These are phyloP conservation scores for Leishmania amazonensis DNA, from an alignment of 208 protist species.

Conservation along the genomic window DNA sequence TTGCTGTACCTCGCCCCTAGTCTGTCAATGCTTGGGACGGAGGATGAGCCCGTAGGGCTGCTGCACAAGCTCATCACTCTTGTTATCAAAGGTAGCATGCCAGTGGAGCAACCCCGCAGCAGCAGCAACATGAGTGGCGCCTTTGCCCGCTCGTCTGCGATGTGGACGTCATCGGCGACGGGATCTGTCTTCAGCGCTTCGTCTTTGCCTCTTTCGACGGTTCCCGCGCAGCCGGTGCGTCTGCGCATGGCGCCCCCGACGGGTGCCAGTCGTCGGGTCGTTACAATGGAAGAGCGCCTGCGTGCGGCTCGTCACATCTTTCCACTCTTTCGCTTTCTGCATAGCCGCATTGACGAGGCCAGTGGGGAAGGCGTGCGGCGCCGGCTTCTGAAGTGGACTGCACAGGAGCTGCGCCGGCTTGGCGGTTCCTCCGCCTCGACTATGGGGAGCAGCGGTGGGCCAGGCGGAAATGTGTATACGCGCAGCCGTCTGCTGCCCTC, in stretches of 20 bases:
- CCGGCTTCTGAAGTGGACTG: constrained; percentile 68
- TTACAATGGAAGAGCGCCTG: constrained; percentile 61
- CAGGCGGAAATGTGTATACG: background rate
- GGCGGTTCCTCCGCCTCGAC: background rate
- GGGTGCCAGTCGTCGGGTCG: constrained; percentile 29
- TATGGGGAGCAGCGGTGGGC: constrained; percentile 1
- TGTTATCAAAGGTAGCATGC: constrained; percentile 67
- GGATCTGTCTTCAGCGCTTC: background rate
- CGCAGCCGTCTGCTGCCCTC: constrained; percentile 16
- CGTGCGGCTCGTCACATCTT: constrained; percentile 64
- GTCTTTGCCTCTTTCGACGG: background rate
- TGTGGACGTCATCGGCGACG: constrained; percentile 1
- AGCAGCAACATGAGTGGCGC: background rate
- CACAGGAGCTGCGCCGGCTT: constrained; percentile 49
- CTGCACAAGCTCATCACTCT: constrained; percentile 74
- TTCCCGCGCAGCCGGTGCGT: constrained; percentile 38
- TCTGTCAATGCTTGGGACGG: constrained; percentile 51
- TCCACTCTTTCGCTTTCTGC: constrained; percentile 67
- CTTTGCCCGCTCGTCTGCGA: background rate
- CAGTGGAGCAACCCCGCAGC: constrained; percentile 44
- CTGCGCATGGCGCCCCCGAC: constrained; percentile 69
- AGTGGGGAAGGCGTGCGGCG: constrained; percentile 60
- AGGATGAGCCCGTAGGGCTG: constrained; percentile 71
- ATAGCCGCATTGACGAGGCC: constrained; percentile 39
- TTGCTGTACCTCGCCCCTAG: constrained; percentile 71